Evolutionary conservation across 192 early-diverging fungal species (phyloP).

Genomic region (Diversispora eburnea): DNA sequence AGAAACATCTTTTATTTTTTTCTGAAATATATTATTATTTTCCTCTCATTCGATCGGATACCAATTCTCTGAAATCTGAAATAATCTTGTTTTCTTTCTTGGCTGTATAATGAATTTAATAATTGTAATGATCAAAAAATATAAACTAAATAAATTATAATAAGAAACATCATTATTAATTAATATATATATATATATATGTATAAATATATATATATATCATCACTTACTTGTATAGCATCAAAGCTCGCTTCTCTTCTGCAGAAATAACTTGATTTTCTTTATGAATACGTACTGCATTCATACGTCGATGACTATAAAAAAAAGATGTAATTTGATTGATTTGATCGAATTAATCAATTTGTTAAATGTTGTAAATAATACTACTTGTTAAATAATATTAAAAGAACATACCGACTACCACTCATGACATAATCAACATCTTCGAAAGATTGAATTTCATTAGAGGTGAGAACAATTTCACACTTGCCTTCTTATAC

Average conservation of each 20-base stretch:
- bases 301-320: slow-evolving; percentile 84
- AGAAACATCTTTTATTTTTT: too few relatives aligned
- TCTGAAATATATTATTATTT: background rate
- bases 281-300: slow-evolving; percentile 91
- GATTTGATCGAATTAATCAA: background rate
- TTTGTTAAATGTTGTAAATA: background rate
- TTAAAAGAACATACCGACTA: slow-evolving; percentile 53
- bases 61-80: slow-evolving; percentile 84
- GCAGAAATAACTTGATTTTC: slow-evolving; percentile 96
- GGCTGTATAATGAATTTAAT: background rate
- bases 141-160: too few relatives aligned
- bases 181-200: too few relatives aligned
- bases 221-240: slow-evolving; percentile 60
- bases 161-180: too few relatives aligned
- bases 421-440: slow-evolving; percentile 97
- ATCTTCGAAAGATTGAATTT: slow-evolving; percentile 81
- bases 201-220: too few relatives aligned
- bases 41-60: slow-evolving; percentile 54
- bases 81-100: slow-evolving; percentile 92
- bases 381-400: background rate
- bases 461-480: slow-evolving; percentile 80
- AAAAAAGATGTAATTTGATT: background rate
- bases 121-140: background rate
- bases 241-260: slow-evolving; percentile 85
- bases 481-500: slow-evolving; percentile 92